Evolutionary conservation across 345 rosid species (phyloP).

Genomic region (Camelina sativa): DNA sequence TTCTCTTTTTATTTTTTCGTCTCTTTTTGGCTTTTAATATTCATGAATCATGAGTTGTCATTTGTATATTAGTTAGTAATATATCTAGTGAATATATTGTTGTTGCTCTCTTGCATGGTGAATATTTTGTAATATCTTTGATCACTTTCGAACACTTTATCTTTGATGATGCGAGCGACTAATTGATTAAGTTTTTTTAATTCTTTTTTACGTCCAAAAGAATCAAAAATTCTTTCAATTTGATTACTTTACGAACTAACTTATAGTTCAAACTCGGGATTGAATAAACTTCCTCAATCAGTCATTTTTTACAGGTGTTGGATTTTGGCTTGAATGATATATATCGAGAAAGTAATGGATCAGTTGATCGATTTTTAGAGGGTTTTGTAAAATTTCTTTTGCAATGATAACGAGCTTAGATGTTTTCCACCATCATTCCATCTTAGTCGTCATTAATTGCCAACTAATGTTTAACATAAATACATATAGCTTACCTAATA

Average conservation of each 20-base stretch:
- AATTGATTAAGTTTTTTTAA: background rate
- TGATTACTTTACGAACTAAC: background rate
- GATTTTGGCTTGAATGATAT: background rate
- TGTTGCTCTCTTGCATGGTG: constrained; percentile 34
- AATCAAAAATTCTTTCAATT: background rate
- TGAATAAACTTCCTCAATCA: background rate
- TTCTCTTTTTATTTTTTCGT: background rate
- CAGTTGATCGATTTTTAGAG: background rate
- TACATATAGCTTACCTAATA: constrained; percentile 39
- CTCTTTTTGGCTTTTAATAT: background rate
- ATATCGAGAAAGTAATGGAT: background rate
- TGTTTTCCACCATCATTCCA: constrained; percentile 17
- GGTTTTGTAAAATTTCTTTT: constrained; percentile 4
- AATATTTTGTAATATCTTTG: constrained; percentile 10
- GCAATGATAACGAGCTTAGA: constrained; percentile 7
- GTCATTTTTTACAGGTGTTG: background rate
- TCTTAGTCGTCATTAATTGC: constrained; percentile 15
- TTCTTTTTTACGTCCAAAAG: background rate
- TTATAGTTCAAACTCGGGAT: background rate
- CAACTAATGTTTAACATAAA: constrained; percentile 28
- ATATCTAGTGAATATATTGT: background rate
- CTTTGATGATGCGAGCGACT: constrained; percentile 19
- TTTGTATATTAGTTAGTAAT: background rate
- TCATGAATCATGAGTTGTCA: background rate
- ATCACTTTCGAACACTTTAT: constrained; percentile 29